Base-by-base conservation (phyloP, 2,329 filamentous ascomycete species). In the Ceratocystis cubensis region DNA sequence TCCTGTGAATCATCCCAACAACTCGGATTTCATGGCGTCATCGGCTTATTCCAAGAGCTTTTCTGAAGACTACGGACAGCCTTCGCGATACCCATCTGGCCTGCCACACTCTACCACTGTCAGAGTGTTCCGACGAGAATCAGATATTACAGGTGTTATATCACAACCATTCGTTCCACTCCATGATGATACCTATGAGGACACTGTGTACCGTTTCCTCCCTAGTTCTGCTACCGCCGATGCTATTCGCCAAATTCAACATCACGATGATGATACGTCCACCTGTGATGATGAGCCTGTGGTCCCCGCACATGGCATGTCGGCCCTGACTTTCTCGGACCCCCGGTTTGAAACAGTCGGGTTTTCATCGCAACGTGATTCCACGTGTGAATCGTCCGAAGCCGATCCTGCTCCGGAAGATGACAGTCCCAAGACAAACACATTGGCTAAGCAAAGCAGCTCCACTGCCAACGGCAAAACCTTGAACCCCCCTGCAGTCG, bases 51-150 rank as follows among this genome's bases (percentile, higher is more conserved):
- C 75, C 48, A 73, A 72, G 10, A 71, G 72, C 10, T 76, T 75
- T 64, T 70, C 70, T n/a, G 73, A 76, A 64, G 73, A 75, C 44
- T 78, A 78, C 59, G 75, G 79, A 67, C 56, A 61, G 28, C 41
- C 61, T 3, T 33, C 66, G 28, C 28, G 48, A 15, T 48, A 56
- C 13, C 15, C 30, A n/a, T 63, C 64, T 10, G 44, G 50, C 37
- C 41, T 68, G 13, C 28, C 66, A 20, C 66, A 65, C 15, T 68
- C 66, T 4, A 68, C 66, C 1, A 68, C 64, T 25, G 64, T 66
- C n/a, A 64, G 79, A 4, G 79, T 82, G 53, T 71, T 83, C 41
- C 78, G 79, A 7, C 78, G 77, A 61, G 77, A 78, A 64, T 75
- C 75, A 61, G 76, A 78, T 62, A 66, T 66, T 48, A 65, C 61